phyloP scores from a whole-genome alignment of 305 asterid genomes.

The Nicotiana rustica region DNA sequence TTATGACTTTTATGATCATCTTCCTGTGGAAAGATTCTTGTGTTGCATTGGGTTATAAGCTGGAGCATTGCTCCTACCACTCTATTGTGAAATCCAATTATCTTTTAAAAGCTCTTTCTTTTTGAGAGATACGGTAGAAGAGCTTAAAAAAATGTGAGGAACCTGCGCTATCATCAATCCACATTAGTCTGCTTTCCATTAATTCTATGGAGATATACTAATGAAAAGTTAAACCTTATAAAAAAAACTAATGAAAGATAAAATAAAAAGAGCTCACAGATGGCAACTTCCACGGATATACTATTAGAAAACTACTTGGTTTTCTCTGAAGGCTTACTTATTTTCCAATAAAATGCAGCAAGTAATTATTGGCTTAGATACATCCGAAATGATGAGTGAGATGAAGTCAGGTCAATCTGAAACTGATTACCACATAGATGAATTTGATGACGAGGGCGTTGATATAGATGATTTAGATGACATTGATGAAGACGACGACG shows the following conservation, averaged over 20 bases:
- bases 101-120: conserved; percentile 8
- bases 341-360: conserved; percentile 66
- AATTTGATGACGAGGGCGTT: conserved; percentile 71
- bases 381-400: conserved; percentile 81
- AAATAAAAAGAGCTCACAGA: background rate
- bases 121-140: background rate
- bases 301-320: conserved; percentile 2
- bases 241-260: conserved; percentile 3
- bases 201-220: background rate
- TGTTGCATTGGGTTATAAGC: background rate
- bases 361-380: conserved; percentile 88
- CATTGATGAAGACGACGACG: conserved; percentile 57
- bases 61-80: conserved; percentile 21
- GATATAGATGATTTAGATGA: conserved; percentile 68
- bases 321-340: background rate
- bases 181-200: background rate
- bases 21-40: background rate
- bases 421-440: conserved; percentile 67
- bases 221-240: background rate
- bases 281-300: conserved; percentile 24
- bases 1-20: conserved; percentile 25
- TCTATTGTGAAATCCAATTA: conserved; percentile 28
- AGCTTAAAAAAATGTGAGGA: conserved; percentile 7
- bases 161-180: background rate
- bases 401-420: conserved; percentile 80